Conservation (phyloP, 2,329 filamentous ascomycete genomes). For the Bimuria novae-zelandiae region DNA sequence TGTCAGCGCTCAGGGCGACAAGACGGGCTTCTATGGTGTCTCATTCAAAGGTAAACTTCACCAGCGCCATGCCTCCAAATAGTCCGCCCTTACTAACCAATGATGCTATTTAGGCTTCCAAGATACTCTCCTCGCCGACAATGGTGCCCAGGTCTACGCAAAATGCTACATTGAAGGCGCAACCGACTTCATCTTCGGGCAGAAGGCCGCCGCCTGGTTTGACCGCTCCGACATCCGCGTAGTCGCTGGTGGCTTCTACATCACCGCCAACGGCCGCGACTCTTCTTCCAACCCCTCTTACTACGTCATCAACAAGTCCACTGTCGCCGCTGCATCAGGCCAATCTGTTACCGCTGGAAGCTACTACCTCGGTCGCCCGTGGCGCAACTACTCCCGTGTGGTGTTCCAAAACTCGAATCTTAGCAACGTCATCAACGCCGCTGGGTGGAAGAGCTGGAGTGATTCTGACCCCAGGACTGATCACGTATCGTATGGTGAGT, state of each 20-base stretch:
- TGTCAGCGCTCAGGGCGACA: conserved; percentile 55
- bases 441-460: conserved; percentile 64
- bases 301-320: conserved; percentile 62
- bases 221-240: conserved; percentile 56
- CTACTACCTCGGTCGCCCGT: conserved; percentile 60
- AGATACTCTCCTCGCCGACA: conserved; percentile 54
- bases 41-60: conserved; percentile 49
- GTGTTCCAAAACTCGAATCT: conserved; percentile 58
- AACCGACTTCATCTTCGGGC: conserved; percentile 65
- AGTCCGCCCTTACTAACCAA: not conserved
- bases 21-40: conserved; percentile 63
- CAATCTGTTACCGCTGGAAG: conserved; percentile 46
- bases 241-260: conserved; percentile 44
- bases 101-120: conserved; percentile 49
- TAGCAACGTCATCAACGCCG: conserved; percentile 60
- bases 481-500: conserved; percentile 63
- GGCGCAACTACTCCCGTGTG: conserved; percentile 57
- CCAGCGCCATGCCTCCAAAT: not conserved
- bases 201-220: conserved; percentile 58
- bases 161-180: conserved; percentile 62
- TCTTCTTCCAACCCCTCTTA: conserved; percentile 47
- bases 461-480: conserved; percentile 52
- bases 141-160: conserved; percentile 61
- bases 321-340: conserved; percentile 49
- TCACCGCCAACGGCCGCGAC: conserved; percentile 44